Percentiles rank a stretch among this genome's conserved stretches.
Conservation (phyloP, 768 basidiomycete genomes). For the Naganishia onofrii region DNA sequence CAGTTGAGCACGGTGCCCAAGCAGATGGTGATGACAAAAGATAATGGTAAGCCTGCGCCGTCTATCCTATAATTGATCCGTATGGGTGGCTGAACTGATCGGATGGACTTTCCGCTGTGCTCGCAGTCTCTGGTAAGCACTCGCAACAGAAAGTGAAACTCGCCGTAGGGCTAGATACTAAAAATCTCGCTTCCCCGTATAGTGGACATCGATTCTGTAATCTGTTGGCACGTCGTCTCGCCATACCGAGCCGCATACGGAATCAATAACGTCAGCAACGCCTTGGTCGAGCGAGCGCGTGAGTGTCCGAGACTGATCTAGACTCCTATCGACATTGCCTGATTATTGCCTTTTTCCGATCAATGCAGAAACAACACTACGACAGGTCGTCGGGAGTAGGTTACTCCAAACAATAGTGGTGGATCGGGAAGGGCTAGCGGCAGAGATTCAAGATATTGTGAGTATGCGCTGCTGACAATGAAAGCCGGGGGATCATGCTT, state of each 20-base stretch:
- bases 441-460: slow-evolving; percentile 51
- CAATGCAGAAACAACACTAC: slow-evolving; percentile 85
- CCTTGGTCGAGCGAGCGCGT: slow-evolving; percentile 52
- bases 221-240: slow-evolving; percentile 52
- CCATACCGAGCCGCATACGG: slow-evolving; percentile 94
- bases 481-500: not conserved
- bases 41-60: slow-evolving; percentile 64
- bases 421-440: slow-evolving; percentile 72
- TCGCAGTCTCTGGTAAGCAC: slow-evolving; percentile 22
- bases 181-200: not conserved
- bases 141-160: not conserved
- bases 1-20: slow-evolving; percentile 65
- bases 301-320: slow-evolving; percentile 31
- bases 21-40: slow-evolving; percentile 77
- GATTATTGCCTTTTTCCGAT: slow-evolving; percentile 52
- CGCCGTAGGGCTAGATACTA: not conserved
- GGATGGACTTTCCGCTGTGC: not conserved
- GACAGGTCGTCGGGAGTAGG: slow-evolving; percentile 94
- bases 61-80: not conserved
- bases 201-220: slow-evolving; percentile 73
- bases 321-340: not conserved
- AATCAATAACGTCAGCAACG: slow-evolving; percentile 75
- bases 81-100: not conserved
- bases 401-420: slow-evolving; percentile 94
- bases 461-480: slow-evolving; percentile 22